Evolutionary conservation across 805 yeast genomes (phyloP).

Genomic region (Candida oleophila): DNA sequence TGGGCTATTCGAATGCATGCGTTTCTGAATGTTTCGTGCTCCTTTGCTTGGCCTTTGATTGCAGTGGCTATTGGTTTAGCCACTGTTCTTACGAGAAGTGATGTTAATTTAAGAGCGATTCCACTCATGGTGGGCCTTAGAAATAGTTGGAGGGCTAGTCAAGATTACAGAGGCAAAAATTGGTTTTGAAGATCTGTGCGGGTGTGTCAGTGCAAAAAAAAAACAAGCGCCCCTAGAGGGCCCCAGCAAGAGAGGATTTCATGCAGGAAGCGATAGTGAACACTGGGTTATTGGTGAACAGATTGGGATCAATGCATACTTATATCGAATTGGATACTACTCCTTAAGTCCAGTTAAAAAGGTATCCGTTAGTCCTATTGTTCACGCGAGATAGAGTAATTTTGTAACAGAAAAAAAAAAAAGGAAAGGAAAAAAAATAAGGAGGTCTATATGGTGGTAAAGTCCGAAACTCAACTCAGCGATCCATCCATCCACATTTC

Average conservation of each 20-base stretch:
- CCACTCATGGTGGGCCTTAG: slow-evolving; percentile 58
- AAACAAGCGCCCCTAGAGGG: neutral
- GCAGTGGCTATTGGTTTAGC: slow-evolving; percentile 77
- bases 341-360: neutral
- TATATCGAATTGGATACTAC: neutral
- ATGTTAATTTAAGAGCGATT: slow-evolving; percentile 69
- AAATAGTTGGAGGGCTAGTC: neutral
- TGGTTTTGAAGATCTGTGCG: neutral
- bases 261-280: no score
- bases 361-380: neutral
- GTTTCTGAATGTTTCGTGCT: slow-evolving; percentile 60
- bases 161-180: neutral
- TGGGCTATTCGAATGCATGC: slow-evolving; percentile 74
- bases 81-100: slow-evolving; percentile 68
- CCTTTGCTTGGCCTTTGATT: slow-evolving; percentile 72
- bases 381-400: no score
- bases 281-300: no score
- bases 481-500: neutral
- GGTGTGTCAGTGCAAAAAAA: neutral
- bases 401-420: no score
- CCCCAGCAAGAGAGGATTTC: neutral
- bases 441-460: no score
- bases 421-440: no score
- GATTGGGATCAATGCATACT: neutral
- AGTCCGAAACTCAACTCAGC: neutral